Evolutionary conservation across 2,329 filamentous ascomycete species (phyloP).

Genomic region (Claviceps sp.): DNA sequence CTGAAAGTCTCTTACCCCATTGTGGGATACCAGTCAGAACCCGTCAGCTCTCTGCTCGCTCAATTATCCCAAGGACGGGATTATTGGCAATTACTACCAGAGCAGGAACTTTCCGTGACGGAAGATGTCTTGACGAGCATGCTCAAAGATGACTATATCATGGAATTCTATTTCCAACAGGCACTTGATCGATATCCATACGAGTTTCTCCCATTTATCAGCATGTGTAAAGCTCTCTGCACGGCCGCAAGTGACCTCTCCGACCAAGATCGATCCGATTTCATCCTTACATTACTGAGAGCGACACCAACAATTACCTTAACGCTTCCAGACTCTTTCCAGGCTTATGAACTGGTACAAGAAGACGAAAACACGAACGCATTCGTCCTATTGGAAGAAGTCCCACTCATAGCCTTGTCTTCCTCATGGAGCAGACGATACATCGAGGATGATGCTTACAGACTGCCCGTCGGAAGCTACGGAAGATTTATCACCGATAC

Average conservation of each 20-base stretch:
- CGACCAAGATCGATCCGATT: conserved; percentile 26
- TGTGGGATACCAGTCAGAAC: conserved; percentile 59
- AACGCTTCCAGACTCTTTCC: conserved; percentile 56
- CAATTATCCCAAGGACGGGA: conserved; percentile 43
- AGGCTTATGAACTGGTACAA: conserved; percentile 61
- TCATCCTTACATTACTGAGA: conserved; percentile 51
- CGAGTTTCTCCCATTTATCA: conserved; percentile 68
- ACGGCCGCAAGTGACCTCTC: conserved; percentile 19
- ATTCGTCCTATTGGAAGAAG: conserved; percentile 51
- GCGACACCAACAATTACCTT: conserved; percentile 66
- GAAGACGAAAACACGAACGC: conserved; percentile 80
- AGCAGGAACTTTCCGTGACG: conserved; percentile 17
- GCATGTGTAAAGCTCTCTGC: conserved; percentile 52
- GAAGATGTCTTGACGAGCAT: conserved; percentile 22
- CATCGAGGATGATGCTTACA: conserved; percentile 38
- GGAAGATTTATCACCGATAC: conserved; percentile 66
- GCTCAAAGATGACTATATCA: conserved; percentile 29
- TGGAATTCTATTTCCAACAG: conserved; percentile 49
- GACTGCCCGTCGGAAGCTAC: conserved; percentile 50
- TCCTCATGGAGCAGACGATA: conserved; percentile 30
- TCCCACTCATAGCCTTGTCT: conserved; percentile 47
- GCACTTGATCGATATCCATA: conserved; percentile 72
- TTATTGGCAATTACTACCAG: conserved; percentile 39
- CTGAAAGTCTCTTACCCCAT: conserved; percentile 53
- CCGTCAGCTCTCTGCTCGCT: conserved; percentile 52